Conservation (phyloP, 345 rosid genomes). For the Cardamine resedifolia region DNA sequence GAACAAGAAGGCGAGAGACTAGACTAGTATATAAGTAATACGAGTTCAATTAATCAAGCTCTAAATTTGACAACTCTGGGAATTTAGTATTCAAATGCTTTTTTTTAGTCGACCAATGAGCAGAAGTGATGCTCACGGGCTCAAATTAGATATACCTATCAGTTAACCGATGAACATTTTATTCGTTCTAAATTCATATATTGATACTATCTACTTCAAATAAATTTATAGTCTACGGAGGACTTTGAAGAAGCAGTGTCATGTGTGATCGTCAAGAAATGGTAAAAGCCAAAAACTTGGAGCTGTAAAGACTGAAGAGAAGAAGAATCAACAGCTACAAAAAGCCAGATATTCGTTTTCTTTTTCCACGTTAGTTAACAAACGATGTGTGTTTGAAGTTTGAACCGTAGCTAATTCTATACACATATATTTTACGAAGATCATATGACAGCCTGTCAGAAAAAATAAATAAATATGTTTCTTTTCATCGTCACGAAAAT, state of each 20-base stretch:
- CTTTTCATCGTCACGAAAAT: neutral
- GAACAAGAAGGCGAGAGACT: neutral
- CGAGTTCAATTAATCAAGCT: neutral
- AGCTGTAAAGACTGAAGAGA: neutral
- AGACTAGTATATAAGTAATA: neutral
- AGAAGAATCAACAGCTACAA: neutral
- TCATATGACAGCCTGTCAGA: neutral
- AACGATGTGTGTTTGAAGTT: neutral
- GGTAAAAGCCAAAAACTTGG: neutral
- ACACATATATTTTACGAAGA: neutral
- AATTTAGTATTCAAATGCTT: neutral
- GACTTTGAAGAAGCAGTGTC: neutral
- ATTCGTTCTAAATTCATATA: neutral
- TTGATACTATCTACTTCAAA: neutral
- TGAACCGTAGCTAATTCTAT: neutral
- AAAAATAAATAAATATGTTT: neutral
- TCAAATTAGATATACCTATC: neutral
- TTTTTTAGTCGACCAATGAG: neutral
- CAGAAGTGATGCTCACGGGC: neutral
- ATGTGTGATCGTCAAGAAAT: neutral
- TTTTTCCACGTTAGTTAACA: neutral
- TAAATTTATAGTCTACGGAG: neutral
- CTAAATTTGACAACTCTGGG: neutral
- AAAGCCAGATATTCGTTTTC: neutral
- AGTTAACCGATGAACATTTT: neutral